Conservation (phyloP, 176 grass and related monocot species). For the Ampelocalamus luodianensis region DNA sequence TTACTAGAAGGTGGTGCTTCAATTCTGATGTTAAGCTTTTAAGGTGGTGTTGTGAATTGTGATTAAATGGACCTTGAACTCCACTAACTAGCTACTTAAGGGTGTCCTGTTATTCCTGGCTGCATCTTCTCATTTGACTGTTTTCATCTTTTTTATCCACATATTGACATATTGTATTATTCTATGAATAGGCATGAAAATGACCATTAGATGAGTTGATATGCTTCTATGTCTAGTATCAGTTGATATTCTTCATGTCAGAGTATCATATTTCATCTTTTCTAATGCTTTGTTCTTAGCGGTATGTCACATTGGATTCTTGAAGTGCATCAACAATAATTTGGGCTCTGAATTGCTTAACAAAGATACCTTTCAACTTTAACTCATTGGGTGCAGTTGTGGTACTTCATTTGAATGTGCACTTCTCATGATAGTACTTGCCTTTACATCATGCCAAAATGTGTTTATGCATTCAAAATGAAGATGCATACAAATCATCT, state of each 20-base stretch:
- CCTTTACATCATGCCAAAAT: neutral
- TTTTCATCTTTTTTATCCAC: neutral
- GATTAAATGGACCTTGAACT: conserved; percentile 30
- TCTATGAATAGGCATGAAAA: conserved; percentile 21
- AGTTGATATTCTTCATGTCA: neutral
- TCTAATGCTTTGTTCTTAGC: neutral
- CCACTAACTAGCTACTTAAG: neutral
- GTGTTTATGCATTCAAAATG: neutral
- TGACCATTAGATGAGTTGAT: conserved; percentile 8
- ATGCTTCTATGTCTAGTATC: neutral
- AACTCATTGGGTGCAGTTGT: neutral
- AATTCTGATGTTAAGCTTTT: neutral
- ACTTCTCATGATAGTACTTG: neutral
- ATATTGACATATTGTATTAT: neutral
- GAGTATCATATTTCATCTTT: neutral
- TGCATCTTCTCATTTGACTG: conserved; percentile 18
- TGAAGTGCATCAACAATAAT: neutral
- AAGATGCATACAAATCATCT: neutral
- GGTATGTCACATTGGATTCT: neutral
- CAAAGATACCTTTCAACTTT: neutral
- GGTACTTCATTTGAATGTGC: conserved; percentile 6
- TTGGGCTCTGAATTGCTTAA: conserved; percentile 14
- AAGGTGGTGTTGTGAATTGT: conserved; percentile 20
- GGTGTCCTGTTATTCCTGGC: conserved; percentile 7
- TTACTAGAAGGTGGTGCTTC: conserved; percentile 6